A percentile compares a stretch with the other conserved stretches of the same genome.
phyloP scores from a whole-genome alignment of 1,284 basidiomycete genomes.

The Xerocomus amazonicus region DNA sequence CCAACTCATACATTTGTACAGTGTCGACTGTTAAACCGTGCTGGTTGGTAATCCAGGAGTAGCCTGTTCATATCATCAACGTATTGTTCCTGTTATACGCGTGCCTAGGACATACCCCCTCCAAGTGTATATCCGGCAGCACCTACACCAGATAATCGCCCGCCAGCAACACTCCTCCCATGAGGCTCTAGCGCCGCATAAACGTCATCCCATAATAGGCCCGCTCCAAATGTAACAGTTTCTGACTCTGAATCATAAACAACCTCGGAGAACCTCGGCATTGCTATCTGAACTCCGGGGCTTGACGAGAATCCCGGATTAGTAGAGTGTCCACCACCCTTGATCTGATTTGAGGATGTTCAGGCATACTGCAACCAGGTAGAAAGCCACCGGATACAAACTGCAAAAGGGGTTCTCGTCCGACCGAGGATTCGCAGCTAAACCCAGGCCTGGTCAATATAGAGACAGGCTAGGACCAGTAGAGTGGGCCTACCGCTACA shows the following conservation, averaged over 20 bases:
- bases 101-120: constrained; percentile 38
- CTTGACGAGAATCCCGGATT: too few relatives aligned
- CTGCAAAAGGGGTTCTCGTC: constrained; percentile 10
- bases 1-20: constrained; percentile 40
- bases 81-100: constrained; percentile 10
- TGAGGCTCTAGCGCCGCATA: constrained; percentile 37
- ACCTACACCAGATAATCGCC: constrained; percentile 45
- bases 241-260: too few relatives aligned
- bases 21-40: constrained; percentile 50
- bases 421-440: constrained; percentile 13
- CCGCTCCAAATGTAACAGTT: too few relatives aligned
- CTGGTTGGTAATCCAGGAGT: constrained; percentile 19
- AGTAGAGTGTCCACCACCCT: not conserved
- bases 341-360: constrained; percentile 6
- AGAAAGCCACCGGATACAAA: not conserved
- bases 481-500: constrained; percentile 36
- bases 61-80: constrained; percentile 11
- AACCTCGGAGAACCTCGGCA: too few relatives aligned
- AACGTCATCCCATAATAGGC: too few relatives aligned
- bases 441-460: not conserved
- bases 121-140: too few relatives aligned
- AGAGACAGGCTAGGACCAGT: not conserved
- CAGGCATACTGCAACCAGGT: too few relatives aligned
- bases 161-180: constrained; percentile 51
- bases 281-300: too few relatives aligned